phyloP scores from a whole-genome alignment of 2,329 filamentous ascomycete species.

The Lizonia empirigonia region DNA sequence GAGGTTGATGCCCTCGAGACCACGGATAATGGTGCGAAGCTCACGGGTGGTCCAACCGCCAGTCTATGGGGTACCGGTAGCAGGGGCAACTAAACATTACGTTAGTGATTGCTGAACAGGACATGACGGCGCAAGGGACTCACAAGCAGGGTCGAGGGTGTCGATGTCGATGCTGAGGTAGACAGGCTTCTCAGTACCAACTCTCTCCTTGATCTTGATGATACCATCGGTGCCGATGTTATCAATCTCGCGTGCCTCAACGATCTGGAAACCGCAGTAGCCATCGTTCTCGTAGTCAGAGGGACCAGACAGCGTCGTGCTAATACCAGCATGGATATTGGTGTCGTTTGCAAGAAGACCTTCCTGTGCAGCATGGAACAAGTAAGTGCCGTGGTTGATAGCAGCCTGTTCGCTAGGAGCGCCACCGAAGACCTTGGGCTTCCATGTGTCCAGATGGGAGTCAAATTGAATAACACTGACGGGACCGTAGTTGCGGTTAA shows the following conservation, averaged over 20 bases:
- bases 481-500: constrained; percentile 69
- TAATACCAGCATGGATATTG: constrained; percentile 87
- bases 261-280: constrained; percentile 82
- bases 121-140: constrained; percentile 30
- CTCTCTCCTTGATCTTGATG: constrained; percentile 76
- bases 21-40: constrained; percentile 72
- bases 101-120: constrained; percentile 5
- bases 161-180: constrained; percentile 89
- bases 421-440: constrained; percentile 85
- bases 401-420: constrained; percentile 75
- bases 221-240: constrained; percentile 74
- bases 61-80: constrained; percentile 76
- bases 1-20: constrained; percentile 71
- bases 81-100: constrained; percentile 64
- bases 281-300: constrained; percentile 86
- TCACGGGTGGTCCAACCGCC: constrained; percentile 77
- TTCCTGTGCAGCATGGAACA: constrained; percentile 80
- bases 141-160: constrained; percentile 80
- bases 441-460: constrained; percentile 69
- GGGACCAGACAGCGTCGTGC: constrained; percentile 78
- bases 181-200: constrained; percentile 75
- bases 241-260: constrained; percentile 75
- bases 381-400: constrained; percentile 89
- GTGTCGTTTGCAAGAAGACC: constrained; percentile 80
- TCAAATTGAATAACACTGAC: constrained; percentile 70